Evolutionary conservation across 2,329 filamentous ascomycete genomes (phyloP), one percentile per base, ranked within the genome.

Genomic region (Neonectria hederae): DNA sequence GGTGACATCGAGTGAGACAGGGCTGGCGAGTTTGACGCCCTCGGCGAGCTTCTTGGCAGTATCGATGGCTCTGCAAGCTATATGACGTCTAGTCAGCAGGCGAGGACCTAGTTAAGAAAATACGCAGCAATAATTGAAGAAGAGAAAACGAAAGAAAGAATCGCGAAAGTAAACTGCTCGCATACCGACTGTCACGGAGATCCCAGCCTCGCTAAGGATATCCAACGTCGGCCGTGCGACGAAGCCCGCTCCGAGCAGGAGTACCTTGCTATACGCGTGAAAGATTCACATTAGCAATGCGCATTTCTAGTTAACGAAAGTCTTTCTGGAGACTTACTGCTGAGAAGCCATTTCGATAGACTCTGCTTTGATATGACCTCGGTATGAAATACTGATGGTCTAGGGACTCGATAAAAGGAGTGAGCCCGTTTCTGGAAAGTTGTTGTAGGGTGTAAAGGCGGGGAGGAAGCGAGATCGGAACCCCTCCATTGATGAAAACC

Each of bases 1-100:
- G 76, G 82, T 90, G 71, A 97, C 95, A 77, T 98, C 93, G 77
- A 98, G 89, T 60, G 92, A 89, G 81, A 97, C 92, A 70, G 94
- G 87, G 56, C 81, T 86, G 72, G 93, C 88, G 78, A 92, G 88
- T 79, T 89, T 86, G 78, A 95, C 87, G 73, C 90, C 90, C 66
- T 84, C 87, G 49, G 87, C 87, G 68, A 97, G 89, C 74, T 88
- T 88, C 85, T 97, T 83, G 62, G 94, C 93, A 58, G 83, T 88
- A 73, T 90, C 88, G 61, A 97, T 86, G 48, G 92, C 95, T 78
- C 94, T 86, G 86, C 93, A 97, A 73, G 94, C 92, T 93, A 71
- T 35, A 43, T 17, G 9, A 43, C n/a, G 14, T 35, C 32, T 13
- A 3, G 51, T 64, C 57, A 65, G 49, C 32, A 32, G 24, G 42